Percentiles rank a stretch among this genome's conserved stretches.
Evolutionary conservation across 129 eudicot species (phyloP).

Genomic region (Escallonia herrerae): DNA sequence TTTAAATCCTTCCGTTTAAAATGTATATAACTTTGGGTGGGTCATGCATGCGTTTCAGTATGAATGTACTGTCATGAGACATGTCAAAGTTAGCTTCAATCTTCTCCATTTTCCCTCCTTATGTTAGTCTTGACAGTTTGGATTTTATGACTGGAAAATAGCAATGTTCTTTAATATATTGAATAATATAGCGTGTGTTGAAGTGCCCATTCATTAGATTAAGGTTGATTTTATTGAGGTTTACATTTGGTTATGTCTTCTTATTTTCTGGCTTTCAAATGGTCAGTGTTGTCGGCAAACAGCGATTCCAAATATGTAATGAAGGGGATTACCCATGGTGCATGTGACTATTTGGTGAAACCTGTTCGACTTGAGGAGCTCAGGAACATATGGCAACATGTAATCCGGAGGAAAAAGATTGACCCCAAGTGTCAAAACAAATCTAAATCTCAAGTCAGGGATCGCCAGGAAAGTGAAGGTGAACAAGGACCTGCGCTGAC

Average conservation of each 20-base stretch:
- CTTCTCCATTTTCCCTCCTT: no score
- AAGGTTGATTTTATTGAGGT: not conserved
- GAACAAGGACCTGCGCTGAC: constrained; percentile 27
- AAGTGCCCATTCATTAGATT: no score
- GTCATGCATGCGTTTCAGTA: no score
- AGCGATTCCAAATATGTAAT: constrained; percentile 91
- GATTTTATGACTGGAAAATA: no score
- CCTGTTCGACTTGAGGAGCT: constrained; percentile 93
- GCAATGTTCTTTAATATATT: no score
- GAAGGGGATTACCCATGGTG: constrained; percentile 96
- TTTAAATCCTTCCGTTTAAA: no score
- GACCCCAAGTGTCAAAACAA: constrained; percentile 53
- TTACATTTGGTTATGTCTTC: not conserved
- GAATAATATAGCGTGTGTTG: no score
- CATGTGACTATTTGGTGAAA: constrained; percentile 91
- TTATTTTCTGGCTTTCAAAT: not conserved
- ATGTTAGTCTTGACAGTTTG: no score
- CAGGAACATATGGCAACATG: constrained; percentile 97
- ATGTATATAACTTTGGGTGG: no score
- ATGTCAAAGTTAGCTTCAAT: no score
- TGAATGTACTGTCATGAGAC: no score
- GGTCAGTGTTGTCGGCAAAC: constrained; percentile 90
- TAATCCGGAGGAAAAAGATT: constrained; percentile 58
- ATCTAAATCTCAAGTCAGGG: constrained; percentile 38
- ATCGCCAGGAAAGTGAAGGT: constrained; percentile 43